A percentile compares a stretch with the other conserved stretches of the same genome.
phyloP scores from a whole-genome alignment of 306 rosid genomes.

The Arachis stenosperma region DNA sequence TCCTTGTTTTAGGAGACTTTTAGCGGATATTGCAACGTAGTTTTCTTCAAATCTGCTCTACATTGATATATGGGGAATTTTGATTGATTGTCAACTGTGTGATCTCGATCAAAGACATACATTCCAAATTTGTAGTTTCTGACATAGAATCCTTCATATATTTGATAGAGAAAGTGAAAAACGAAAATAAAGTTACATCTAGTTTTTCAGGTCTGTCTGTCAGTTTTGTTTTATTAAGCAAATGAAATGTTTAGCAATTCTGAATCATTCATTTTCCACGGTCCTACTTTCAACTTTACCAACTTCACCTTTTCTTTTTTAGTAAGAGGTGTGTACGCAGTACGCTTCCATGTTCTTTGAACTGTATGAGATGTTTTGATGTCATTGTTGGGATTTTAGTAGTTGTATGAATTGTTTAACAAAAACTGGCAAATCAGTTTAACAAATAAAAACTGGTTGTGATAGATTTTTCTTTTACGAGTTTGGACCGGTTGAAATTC shows the following conservation, averaged over 20 bases:
- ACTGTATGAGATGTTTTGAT: not conserved
- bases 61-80: slow-evolving; percentile 23
- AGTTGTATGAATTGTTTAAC: slow-evolving; percentile 1
- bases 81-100: slow-evolving; percentile 14
- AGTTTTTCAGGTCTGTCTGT: not conserved
- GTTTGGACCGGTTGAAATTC: too few relatives aligned
- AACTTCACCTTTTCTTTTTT: not conserved
- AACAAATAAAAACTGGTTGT: too few relatives aligned
- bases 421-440: too few relatives aligned
- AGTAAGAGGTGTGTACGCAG: not conserved
- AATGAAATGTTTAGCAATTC: slow-evolving; percentile 17
- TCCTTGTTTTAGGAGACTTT: slow-evolving; percentile 32
- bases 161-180: slow-evolving; percentile 8
- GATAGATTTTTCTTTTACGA: too few relatives aligned
- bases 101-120: slow-evolving; percentile 14
- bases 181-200: slow-evolving; percentile 10
- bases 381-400: not conserved
- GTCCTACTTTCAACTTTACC: slow-evolving; percentile 18
- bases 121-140: slow-evolving; percentile 13
- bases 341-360: slow-evolving; percentile 10
- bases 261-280: slow-evolving; percentile 14
- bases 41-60: slow-evolving; percentile 30
- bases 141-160: slow-evolving; percentile 3
- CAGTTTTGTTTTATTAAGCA: slow-evolving; percentile 21
- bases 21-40: slow-evolving; percentile 8